These are phyloP conservation scores for Helicostylum pulchrum DNA, from an alignment of 192 early-diverging fungal genomes.

Conservation along the genomic window DNA sequence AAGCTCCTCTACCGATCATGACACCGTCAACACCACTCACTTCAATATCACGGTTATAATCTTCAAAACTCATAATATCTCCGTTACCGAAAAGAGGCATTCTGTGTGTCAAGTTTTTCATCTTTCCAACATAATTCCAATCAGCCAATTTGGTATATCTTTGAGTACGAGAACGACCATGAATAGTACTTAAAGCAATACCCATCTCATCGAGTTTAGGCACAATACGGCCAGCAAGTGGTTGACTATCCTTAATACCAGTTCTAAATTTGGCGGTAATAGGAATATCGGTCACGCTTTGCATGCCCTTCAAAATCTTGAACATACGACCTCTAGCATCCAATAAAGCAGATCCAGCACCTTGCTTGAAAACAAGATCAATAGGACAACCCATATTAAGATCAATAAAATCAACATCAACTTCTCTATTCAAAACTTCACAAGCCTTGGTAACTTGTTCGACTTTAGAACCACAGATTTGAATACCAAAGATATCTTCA, in stretches of 20 bases:
- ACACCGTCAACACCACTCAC: slow-evolving; percentile 69
- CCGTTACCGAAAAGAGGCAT: slow-evolving; percentile 74
- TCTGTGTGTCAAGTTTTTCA: slow-evolving; percentile 36
- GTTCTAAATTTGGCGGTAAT: slow-evolving; percentile 91
- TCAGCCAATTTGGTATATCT: slow-evolving; percentile 88
- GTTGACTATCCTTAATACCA: slow-evolving; percentile 59
- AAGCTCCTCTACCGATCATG: slow-evolving; percentile 81
- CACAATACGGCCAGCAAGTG: slow-evolving; percentile 71
- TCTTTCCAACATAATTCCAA: slow-evolving; percentile 86
- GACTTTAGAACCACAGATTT: slow-evolving; percentile 69
- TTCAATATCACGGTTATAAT: slow-evolving; percentile 74
- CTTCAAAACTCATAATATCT: slow-evolving; percentile 81
- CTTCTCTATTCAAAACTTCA: slow-evolving; percentile 64
- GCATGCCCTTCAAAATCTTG: slow-evolving; percentile 75
- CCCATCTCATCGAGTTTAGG: slow-evolving; percentile 64
- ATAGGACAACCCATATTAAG: slow-evolving; percentile 97
- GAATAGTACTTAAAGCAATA: slow-evolving; percentile 68
- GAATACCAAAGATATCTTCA: slow-evolving; percentile 93
- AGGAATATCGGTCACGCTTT: slow-evolving; percentile 68
- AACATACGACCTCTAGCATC: slow-evolving; percentile 59
- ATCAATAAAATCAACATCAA: slow-evolving; percentile 90
- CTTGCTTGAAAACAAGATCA: slow-evolving; percentile 76
- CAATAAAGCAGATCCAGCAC: slow-evolving; percentile 82
- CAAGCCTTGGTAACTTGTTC: slow-evolving; percentile 57
- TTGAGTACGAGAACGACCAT: slow-evolving; percentile 90